These are phyloP conservation scores for Austroboletus eburneus DNA, from an alignment of 768 basidiomycete genomes.

Conservation along the genomic window DNA sequence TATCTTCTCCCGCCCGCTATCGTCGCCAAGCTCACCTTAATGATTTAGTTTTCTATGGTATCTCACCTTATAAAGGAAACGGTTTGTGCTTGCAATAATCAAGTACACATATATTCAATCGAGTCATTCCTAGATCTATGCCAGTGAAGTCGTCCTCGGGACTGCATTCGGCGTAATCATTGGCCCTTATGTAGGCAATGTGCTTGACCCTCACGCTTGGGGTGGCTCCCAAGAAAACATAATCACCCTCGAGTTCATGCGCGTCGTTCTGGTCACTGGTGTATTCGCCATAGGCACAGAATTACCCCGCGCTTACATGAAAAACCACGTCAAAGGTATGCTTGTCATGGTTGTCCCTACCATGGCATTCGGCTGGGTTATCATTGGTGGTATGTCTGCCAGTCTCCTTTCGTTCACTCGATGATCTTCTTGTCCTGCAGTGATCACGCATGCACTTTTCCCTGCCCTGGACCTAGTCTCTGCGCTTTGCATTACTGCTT, in stretches of 20 bases:
- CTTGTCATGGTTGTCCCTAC: conserved; percentile 72
- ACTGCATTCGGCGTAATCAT: conserved; percentile 60
- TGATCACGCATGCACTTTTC: conserved; percentile 66
- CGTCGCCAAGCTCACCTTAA: neutral
- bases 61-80: conserved; percentile 81
- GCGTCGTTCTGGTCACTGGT: conserved; percentile 85
- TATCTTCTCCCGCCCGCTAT: too few species aligned
- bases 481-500: conserved; percentile 82
- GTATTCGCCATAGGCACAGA: conserved; percentile 96
- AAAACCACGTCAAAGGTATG: conserved; percentile 68
- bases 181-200: conserved; percentile 66
- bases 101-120: neutral
- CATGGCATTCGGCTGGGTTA: conserved; percentile 82
- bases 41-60: conserved; percentile 70
- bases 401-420: neutral
- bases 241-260: conserved; percentile 84
- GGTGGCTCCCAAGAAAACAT: conserved; percentile 46
- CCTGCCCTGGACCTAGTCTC: conserved; percentile 69
- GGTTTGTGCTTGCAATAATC: conserved; percentile 34
- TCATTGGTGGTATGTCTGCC: conserved; percentile 55
- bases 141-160: conserved; percentile 93
- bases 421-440: conserved; percentile 33
- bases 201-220: conserved; percentile 82
- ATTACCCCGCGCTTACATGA: conserved; percentile 81
- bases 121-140: conserved; percentile 53